Conservation (phyloP, 2,329 filamentous ascomycete species). For the Penicillium sumatraense region DNA sequence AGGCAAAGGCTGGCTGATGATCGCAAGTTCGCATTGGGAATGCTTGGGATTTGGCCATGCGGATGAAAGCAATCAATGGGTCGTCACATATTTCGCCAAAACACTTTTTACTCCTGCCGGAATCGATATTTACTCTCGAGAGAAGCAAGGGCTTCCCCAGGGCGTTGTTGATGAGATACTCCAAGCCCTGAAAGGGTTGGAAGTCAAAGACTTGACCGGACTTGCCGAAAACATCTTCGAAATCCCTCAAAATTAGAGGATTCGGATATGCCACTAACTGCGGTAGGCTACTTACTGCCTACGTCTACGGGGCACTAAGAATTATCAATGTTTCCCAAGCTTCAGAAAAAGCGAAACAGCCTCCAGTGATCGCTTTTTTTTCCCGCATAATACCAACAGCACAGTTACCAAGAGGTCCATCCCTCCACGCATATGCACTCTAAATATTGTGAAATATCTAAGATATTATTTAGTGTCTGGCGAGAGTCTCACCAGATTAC, state of each 20-base stretch:
- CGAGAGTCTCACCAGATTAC: too few relatives aligned
- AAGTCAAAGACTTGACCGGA: conserved; percentile 9
- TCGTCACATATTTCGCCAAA: conserved; percentile 82
- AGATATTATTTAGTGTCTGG: too few relatives aligned
- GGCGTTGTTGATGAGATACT: conserved; percentile 16
- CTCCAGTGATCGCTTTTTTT: too few relatives aligned
- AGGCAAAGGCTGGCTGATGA: conserved; percentile 73
- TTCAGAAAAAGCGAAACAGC: too few relatives aligned
- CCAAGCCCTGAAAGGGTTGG: conserved; percentile 9
- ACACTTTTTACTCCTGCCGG: conserved; percentile 84
- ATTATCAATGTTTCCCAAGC: too few relatives aligned
- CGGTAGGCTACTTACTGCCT: too few relatives aligned
- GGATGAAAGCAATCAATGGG: conserved; percentile 61
- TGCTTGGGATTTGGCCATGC: conserved; percentile 28
- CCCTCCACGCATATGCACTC: too few relatives aligned
- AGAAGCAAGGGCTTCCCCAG: conserved; percentile 10
- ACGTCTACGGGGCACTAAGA: too few relatives aligned
- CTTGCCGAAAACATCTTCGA: conserved; percentile 17
- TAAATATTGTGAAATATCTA: too few relatives aligned
- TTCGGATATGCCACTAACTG: too few relatives aligned
- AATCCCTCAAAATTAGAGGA: conserved; percentile 15
- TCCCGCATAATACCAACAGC: too few relatives aligned
- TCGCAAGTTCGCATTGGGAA: conserved; percentile 80
- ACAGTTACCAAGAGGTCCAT: too few relatives aligned
- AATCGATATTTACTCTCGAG: conserved; percentile 74